phyloP scores from a whole-genome alignment of 139 green algal genomes.

The Desmodesmus armatus region DNA sequence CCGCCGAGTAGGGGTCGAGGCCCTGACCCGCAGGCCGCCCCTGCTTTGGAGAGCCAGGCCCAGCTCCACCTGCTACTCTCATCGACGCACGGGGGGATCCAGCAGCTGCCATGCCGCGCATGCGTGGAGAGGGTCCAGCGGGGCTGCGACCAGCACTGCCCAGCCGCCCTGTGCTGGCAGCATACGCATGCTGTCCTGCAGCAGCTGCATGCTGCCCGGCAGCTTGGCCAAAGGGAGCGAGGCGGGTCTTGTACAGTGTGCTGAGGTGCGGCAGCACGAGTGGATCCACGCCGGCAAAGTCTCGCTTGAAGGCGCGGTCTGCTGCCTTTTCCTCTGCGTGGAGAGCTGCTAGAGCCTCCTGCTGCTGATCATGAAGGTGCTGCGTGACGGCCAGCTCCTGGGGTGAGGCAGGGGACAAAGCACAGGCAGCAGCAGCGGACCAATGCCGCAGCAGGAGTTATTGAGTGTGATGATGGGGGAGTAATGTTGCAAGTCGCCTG shows the following conservation, averaged over 20 bases:
- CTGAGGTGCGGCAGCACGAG: background rate
- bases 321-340: slow-evolving; percentile 10
- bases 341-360: slow-evolving; percentile 1
- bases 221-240: background rate
- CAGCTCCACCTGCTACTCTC: background rate
- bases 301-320: slow-evolving; percentile 1
- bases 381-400: slow-evolving; percentile 43
- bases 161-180: background rate
- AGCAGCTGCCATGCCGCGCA: background rate
- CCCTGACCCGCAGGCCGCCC: background rate
- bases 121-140: no score
- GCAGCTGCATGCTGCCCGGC: background rate
- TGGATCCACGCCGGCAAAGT: slow-evolving; percentile 25
- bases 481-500: no score
- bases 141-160: no score
- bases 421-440: background rate
- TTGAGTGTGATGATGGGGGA: no score
- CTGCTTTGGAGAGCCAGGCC: no score
- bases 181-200: background rate
- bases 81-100: background rate
- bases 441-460: background rate
- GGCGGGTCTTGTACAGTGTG: slow-evolving; percentile 29
- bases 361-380: slow-evolving; percentile 21
- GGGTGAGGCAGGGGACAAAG: background rate
- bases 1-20: background rate